These are phyloP conservation scores for Pelargonium fulgidum DNA, from an alignment of 441 rosid genomes.

Conservation along the genomic window DNA sequence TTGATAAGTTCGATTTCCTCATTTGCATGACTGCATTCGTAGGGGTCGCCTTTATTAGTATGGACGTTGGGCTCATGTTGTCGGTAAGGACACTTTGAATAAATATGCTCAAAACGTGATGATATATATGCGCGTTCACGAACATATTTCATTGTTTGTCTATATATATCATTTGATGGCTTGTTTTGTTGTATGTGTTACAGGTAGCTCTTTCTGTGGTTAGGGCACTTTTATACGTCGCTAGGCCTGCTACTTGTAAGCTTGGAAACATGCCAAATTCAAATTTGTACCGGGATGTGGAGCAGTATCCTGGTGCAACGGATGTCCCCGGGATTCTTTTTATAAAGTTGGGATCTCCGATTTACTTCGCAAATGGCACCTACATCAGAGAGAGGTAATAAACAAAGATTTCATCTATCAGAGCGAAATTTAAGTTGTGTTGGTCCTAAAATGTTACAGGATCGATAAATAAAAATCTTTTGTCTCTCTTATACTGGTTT, in stretches of 20 bases:
- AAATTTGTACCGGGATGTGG: conserved; percentile 47
- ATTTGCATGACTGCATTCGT: conserved; percentile 72
- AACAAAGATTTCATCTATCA: too few relatives aligned
- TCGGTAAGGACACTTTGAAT: conserved; percentile 35
- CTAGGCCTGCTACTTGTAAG: conserved; percentile 74
- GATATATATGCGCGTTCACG: too few relatives aligned
- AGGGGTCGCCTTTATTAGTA: conserved; percentile 67
- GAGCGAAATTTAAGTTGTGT: too few relatives aligned
- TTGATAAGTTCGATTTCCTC: conserved; percentile 70
- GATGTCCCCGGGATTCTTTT: conserved; percentile 44
- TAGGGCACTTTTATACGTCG: conserved; percentile 59
- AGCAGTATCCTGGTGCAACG: conserved; percentile 53
- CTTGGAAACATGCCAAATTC: conserved; percentile 56
- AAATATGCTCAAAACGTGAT: too few relatives aligned
- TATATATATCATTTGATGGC: too few relatives aligned
- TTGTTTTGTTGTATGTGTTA: too few relatives aligned
- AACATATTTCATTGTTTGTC: too few relatives aligned
- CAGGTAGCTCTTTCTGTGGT: conserved; percentile 47
- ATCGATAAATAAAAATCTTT: too few relatives aligned
- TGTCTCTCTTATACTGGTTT: too few relatives aligned
- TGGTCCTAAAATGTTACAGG: not conserved
- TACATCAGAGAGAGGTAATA: conserved; percentile 62
- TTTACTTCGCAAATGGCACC: conserved; percentile 68
- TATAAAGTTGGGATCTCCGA: conserved; percentile 78
- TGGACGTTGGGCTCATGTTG: conserved; percentile 76